Evolutionary conservation across 352 stramenopile genomes (phyloP).

Genomic region (Phytophthora syringae): DNA sequence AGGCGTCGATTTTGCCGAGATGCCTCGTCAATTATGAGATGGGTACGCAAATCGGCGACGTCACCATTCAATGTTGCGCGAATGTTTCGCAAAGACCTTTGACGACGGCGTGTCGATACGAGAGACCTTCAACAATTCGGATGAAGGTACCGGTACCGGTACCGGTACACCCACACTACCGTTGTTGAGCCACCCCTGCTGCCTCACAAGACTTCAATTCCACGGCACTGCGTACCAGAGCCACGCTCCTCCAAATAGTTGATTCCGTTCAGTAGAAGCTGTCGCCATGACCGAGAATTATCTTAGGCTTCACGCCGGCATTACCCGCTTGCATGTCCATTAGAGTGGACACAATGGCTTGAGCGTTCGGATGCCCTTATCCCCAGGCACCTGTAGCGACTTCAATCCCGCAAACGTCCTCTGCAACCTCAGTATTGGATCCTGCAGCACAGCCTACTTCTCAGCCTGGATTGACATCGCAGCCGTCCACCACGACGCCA

Average conservation of each 20-base stretch:
- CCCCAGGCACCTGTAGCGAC: too few species aligned
- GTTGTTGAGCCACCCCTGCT: too few species aligned
- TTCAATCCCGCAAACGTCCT: constrained; percentile 1
- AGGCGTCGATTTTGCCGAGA: constrained; percentile 13
- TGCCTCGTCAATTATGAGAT: constrained; percentile 10
- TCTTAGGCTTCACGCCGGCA: constrained; percentile 9
- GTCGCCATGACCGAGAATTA: constrained; percentile 24
- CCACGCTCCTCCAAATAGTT: constrained; percentile 12
- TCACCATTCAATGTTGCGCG: constrained; percentile 22
- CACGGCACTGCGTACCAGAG: too few species aligned
- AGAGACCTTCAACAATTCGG: constrained; percentile 7
- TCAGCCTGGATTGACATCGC: neutral
- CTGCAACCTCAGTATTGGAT: constrained; percentile 2
- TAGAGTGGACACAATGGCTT: constrained; percentile 20
- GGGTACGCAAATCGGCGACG: constrained; percentile 3
- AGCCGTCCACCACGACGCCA: constrained; percentile 4
- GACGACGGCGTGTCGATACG: constrained; percentile 21
- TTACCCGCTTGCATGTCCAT: constrained; percentile 26
- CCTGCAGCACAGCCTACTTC: neutral
- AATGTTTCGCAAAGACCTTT: too few species aligned
- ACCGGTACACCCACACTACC: too few species aligned
- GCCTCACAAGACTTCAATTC: too few species aligned
- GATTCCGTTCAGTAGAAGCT: constrained; percentile 26
- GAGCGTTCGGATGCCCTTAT: constrained; percentile 17
- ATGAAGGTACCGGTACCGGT: too few species aligned